Evolutionary conservation across 805 yeast species (phyloP).

Genomic region (Ogataea allantospora): DNA sequence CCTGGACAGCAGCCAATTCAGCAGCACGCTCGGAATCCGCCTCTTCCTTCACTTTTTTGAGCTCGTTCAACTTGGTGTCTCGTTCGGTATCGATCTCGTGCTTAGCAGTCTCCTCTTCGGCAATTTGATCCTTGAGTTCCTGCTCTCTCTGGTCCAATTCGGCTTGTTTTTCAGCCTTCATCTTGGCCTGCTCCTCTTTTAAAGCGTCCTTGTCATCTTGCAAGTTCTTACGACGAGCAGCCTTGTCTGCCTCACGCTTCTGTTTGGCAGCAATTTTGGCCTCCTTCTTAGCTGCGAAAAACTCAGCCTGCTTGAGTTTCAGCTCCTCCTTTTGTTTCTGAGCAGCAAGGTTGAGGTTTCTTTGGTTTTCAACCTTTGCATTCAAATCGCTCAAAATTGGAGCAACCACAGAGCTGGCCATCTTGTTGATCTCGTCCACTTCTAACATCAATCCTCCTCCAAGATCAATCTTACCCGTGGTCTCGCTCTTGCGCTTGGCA

Average conservation of each 20-base stretch:
- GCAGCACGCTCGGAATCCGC: constrained; percentile 44
- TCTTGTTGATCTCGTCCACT: constrained; percentile 68
- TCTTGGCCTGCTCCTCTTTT: constrained; percentile 44
- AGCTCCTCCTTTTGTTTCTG: constrained; percentile 40
- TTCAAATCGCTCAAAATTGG: constrained; percentile 80
- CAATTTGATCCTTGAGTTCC: constrained; percentile 39
- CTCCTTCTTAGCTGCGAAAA: constrained; percentile 38
- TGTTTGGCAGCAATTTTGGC: constrained; percentile 37
- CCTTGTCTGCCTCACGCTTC: constrained; percentile 31
- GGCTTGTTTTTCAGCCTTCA: constrained; percentile 37
- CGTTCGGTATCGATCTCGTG: constrained; percentile 41
- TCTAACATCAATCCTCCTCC: constrained; percentile 88
- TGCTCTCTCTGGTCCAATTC: constrained; percentile 45
- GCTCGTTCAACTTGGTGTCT: constrained; percentile 42
- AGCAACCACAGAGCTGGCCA: constrained; percentile 76
- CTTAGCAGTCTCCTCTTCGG: constrained; percentile 39
- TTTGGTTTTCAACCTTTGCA: constrained; percentile 66
- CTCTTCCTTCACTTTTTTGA: constrained; percentile 43
- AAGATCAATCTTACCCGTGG: constrained; percentile 60
- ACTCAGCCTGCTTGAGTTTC: constrained; percentile 40
- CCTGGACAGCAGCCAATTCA: constrained; percentile 47
- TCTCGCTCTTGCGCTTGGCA: constrained; percentile 46
- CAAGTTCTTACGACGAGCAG: constrained; percentile 44
- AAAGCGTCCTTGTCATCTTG: constrained; percentile 48
- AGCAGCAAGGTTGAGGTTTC: constrained; percentile 50